Conservation (phyloP, 2,329 filamentous ascomycete genomes). For the Ophiostoma populinum region DNA sequence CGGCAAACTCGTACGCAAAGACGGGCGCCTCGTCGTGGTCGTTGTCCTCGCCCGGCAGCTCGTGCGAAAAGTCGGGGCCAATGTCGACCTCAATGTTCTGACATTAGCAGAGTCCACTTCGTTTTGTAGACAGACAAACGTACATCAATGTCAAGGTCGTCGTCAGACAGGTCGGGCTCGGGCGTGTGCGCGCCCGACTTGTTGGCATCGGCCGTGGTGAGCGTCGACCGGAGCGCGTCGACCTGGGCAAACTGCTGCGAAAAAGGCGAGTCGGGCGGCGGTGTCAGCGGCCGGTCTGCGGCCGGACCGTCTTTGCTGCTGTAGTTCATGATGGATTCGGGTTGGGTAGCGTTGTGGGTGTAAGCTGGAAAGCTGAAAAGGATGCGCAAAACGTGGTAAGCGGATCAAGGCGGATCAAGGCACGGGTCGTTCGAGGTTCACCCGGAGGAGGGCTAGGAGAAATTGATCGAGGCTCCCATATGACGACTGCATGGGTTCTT, state of each 20-base stretch:
- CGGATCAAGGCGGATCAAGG: too few relatives aligned
- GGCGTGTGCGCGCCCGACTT: too few relatives aligned
- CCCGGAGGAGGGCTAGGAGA: not conserved
- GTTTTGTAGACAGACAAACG: not conserved
- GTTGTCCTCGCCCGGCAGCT: slow-evolving; percentile 6
- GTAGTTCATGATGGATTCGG: not conserved
- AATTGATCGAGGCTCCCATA: not conserved
- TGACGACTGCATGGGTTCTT: not conserved
- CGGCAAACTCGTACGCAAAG: slow-evolving; percentile 20
- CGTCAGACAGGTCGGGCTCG: too few relatives aligned
- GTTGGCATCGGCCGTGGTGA: too few relatives aligned
- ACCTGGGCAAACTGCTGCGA: not conserved
- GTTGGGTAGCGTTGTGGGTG: too few relatives aligned
- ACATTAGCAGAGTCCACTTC: not conserved
- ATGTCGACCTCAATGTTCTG: slow-evolving; percentile 5
- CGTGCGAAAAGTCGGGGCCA: slow-evolving; percentile 10
- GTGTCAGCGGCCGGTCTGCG: slow-evolving; percentile 8
- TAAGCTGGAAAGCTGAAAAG: too few relatives aligned
- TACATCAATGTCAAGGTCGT: slow-evolving; percentile 17
- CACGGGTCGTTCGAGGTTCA: not conserved
- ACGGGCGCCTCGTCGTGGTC: slow-evolving; percentile 19
- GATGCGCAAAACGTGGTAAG: too few relatives aligned
- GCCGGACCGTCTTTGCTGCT: not conserved
- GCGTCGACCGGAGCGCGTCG: too few relatives aligned
- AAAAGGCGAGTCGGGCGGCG: slow-evolving; percentile 9